A percentile compares a stretch with the other conserved stretches of the same genome.
These are phyloP conservation scores for Talaromyces borbonicus DNA, from an alignment of 495 filamentous ascomycete genomes.

Conservation along the genomic window DNA sequence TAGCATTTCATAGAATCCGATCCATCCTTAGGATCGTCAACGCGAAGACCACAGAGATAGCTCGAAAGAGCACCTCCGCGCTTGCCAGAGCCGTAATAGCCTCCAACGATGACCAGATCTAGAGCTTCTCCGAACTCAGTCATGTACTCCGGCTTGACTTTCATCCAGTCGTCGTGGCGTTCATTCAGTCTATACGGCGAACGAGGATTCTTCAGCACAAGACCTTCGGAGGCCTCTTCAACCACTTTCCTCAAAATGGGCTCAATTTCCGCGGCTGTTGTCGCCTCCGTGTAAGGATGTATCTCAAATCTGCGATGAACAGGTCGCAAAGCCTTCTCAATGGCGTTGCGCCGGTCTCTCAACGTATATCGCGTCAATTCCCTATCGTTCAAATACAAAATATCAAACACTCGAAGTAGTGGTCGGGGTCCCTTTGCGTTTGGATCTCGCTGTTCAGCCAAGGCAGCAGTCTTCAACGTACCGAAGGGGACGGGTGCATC, in stretches of 20 bases:
- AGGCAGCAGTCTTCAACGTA: slow-evolving; percentile 83
- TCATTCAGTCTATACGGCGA: slow-evolving; percentile 81
- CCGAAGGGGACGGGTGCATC: slow-evolving; percentile 84
- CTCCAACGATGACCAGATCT: slow-evolving; percentile 81
- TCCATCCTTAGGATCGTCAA: slow-evolving; percentile 48
- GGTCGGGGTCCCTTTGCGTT: slow-evolving; percentile 66
- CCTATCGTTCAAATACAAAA: slow-evolving; percentile 75
- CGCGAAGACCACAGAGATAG: slow-evolving; percentile 78
- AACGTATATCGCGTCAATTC: slow-evolving; percentile 74
- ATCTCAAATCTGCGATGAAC: slow-evolving; percentile 73
- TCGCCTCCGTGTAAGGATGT: slow-evolving; percentile 61
- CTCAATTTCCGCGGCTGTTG: slow-evolving; percentile 62
- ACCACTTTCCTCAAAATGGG: slow-evolving; percentile 70
- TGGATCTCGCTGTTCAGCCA: slow-evolving; percentile 72
- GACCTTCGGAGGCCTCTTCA: slow-evolving; percentile 77
- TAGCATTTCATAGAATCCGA: slow-evolving; percentile 64
- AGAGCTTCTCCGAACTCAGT: slow-evolving; percentile 89
- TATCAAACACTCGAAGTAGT: slow-evolving; percentile 79
- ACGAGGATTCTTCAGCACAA: slow-evolving; percentile 89
- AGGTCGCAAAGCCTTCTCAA: slow-evolving; percentile 54
- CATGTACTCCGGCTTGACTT: slow-evolving; percentile 99
- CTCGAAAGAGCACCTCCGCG: slow-evolving; percentile 75
- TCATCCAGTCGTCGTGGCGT: slow-evolving; percentile 96
- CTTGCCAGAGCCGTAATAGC: slow-evolving; percentile 82
- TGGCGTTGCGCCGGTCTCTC: slow-evolving; percentile 66